A percentile compares a stretch with the other conserved stretches of the same genome.
Conservation (phyloP, 2,329 filamentous ascomycete species). For the Penicillium sp. region DNA sequence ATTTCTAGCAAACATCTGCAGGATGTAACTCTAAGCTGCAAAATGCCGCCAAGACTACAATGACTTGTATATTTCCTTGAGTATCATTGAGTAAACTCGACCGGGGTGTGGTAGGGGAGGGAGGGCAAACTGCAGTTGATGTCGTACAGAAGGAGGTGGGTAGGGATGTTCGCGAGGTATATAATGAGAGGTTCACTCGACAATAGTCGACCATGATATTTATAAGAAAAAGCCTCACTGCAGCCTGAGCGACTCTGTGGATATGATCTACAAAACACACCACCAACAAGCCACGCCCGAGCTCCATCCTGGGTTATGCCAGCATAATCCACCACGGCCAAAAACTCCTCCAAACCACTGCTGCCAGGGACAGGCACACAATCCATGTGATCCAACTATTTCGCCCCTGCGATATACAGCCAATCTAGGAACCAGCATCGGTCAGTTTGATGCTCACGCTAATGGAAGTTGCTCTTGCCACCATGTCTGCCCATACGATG, state of each 20-base stretch:
- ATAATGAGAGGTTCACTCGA: neutral
- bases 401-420: neutral
- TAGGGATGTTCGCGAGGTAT: neutral
- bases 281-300: neutral
- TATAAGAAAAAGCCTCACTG: too few species aligned
- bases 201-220: too few species aligned
- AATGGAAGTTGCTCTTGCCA: neutral
- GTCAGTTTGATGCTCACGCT: neutral
- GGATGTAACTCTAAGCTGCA: conserved; percentile 12
- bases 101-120: neutral
- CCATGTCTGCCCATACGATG: neutral
- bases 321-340: neutral
- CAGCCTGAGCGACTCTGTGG: too few species aligned
- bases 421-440: too few species aligned
- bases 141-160: neutral
- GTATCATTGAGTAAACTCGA: neutral
- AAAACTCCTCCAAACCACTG: neutral
- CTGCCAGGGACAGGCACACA: neutral
- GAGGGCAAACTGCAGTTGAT: conserved; percentile 7
- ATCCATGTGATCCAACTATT: neutral
- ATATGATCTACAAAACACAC: neutral
- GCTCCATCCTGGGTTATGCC: neutral
- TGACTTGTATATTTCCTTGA: neutral
- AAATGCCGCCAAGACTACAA: neutral
- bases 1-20: conserved; percentile 6